phyloP scores from a whole-genome alignment of 1,139 yeast species.

The Debaryomycetaceae sp. region DNA sequence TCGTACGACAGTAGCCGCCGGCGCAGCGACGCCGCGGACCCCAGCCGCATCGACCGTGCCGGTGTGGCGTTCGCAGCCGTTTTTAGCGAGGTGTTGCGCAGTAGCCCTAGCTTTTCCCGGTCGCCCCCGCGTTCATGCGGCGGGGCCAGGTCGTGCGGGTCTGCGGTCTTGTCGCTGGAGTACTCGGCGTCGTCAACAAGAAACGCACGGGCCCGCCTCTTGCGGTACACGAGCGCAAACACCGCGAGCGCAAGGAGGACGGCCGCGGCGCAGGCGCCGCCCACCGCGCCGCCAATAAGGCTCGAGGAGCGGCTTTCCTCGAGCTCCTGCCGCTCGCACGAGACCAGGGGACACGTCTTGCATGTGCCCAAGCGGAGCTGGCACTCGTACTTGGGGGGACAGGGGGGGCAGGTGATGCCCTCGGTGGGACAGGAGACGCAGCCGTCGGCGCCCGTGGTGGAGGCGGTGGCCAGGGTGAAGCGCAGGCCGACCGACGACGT shows the following conservation, averaged over 20 bases:
- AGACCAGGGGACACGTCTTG: slow-evolving; percentile 41
- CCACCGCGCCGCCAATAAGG: slow-evolving; percentile 56
- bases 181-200: slow-evolving; percentile 9
- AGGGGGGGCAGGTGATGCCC: slow-evolving; percentile 38
- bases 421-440: slow-evolving; percentile 43
- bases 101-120: too few relatives aligned
- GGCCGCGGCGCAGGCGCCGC: slow-evolving; percentile 27
- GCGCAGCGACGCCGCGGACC: slow-evolving; percentile 8
- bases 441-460: slow-evolving; percentile 9
- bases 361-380: slow-evolving; percentile 45
- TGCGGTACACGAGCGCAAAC: slow-evolving; percentile 15
- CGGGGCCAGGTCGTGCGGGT: too few relatives aligned
- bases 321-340: slow-evolving; percentile 26
- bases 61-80: too few relatives aligned
- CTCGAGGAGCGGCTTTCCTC: slow-evolving; percentile 18
- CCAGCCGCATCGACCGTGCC: not conserved
- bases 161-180: too few relatives aligned
- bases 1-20: slow-evolving; percentile 32
- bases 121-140: too few relatives aligned
- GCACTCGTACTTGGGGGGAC: slow-evolving; percentile 44
- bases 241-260: slow-evolving; percentile 22
- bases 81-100: too few relatives aligned
- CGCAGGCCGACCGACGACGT: too few relatives aligned
- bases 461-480: too few relatives aligned
- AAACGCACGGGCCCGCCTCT: slow-evolving; percentile 9